Percentiles rank a stretch among this genome's conserved stretches.
phyloP scores from a whole-genome alignment of 202 grass and related monocot genomes.

The Dendrocalamus latiflorus region DNA sequence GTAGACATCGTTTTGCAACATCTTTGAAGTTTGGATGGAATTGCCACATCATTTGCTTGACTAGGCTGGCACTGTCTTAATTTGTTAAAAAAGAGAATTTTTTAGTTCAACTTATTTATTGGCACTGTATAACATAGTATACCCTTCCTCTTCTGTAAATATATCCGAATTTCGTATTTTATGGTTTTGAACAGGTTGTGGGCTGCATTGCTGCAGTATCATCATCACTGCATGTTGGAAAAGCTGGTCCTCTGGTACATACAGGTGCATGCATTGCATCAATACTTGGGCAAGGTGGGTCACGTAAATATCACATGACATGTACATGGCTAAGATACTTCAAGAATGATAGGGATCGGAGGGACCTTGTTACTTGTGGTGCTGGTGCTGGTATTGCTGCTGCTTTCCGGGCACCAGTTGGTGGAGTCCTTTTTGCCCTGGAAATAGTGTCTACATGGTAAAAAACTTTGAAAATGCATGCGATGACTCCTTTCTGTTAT shows the following conservation, averaged over 20 bases:
- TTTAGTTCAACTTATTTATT: neutral
- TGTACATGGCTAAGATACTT: slow-evolving; percentile 86
- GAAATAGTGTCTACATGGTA: slow-evolving; percentile 97
- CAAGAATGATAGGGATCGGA: slow-evolving; percentile 91
- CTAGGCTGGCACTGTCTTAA: neutral
- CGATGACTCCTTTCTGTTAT: neutral
- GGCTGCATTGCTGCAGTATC: slow-evolving; percentile 94
- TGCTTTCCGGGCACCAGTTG: slow-evolving; percentile 85
- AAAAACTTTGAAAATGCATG: slow-evolving; percentile 24
- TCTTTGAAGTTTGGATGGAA: neutral
- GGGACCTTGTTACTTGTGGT: slow-evolving; percentile 92
- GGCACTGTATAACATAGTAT: neutral
- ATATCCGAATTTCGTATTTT: neutral
- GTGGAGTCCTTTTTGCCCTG: slow-evolving; percentile 85
- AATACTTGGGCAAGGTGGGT: slow-evolving; percentile 80
- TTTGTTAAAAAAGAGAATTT: neutral
- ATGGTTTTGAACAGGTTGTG: slow-evolving; percentile 53
- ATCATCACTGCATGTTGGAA: slow-evolving; percentile 84
- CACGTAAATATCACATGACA: slow-evolving; percentile 63
- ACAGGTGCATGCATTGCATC: slow-evolving; percentile 84
- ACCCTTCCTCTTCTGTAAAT: neutral
- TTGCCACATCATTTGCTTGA: neutral
- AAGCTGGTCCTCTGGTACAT: slow-evolving; percentile 88
- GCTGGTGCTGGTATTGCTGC: slow-evolving; percentile 88
- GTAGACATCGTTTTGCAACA: neutral